Conservation (phyloP, 148 eudicot genomes). For the Limonium bicolor region DNA sequence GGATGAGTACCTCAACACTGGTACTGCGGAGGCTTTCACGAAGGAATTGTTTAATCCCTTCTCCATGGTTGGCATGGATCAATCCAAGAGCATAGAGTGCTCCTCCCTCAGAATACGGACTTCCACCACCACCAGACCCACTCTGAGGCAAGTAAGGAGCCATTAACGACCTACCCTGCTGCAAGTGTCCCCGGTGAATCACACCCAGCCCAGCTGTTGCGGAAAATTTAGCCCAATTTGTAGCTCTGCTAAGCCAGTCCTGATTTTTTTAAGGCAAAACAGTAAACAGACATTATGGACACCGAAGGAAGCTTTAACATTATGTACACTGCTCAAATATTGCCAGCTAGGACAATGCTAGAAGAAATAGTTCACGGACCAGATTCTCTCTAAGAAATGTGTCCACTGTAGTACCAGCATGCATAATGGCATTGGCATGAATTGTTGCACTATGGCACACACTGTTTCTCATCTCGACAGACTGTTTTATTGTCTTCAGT, state of each 20-base stretch:
- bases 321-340: no score
- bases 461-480: constrained; percentile 97
- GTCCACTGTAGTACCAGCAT: constrained; percentile 98
- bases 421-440: constrained; percentile 96
- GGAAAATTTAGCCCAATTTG: constrained; percentile 98
- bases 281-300: not conserved
- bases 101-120: constrained; percentile 98
- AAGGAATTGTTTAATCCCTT: constrained; percentile 88
- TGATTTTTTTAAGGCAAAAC: constrained; percentile 9
- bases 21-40: constrained; percentile 82
- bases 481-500: constrained; percentile 91
- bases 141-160: constrained; percentile 97
- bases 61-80: constrained; percentile 98
- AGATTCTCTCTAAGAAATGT: constrained; percentile 93
- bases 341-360: not conserved
- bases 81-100: constrained; percentile 92
- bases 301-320: no score
- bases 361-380: constrained; percentile 21
- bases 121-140: constrained; percentile 87
- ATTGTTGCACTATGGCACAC: constrained; percentile 99
- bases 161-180: constrained; percentile 94
- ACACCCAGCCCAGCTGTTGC: constrained; percentile 98
- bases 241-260: constrained; percentile 99
- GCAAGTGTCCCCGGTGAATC: constrained; percentile 87
- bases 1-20: constrained; percentile 60